Evolutionary conservation across 140 eudicot species (phyloP), one percentile per base, ranked within the genome.

Genomic region (Flaveria floridana): DNA sequence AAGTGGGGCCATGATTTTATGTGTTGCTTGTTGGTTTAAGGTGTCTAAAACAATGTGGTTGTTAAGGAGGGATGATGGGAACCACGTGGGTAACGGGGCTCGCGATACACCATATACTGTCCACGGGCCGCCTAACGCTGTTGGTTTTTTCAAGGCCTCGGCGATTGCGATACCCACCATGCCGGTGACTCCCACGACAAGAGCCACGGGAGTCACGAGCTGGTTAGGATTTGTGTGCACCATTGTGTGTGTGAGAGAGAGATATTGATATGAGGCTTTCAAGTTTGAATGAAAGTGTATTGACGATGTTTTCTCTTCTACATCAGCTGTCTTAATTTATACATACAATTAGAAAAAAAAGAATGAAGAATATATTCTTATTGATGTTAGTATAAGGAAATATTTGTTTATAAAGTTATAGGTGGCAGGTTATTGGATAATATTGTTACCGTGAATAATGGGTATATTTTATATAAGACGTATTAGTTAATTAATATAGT

Each of bases 91-190:
- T 46, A 53, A 25, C 0, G 79, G 28, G 4, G 78, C 41, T 1
- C 82, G 68, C 7, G 85, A 65, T 0, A 65, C 74, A 28, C 81
- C 85, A 8, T 70, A 76, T 70, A 81, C 78, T 1, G 37, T 71
- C 85, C 85, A 81, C 0, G 85, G 85, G 21, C 78, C 85, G 20
- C 81, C 85, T 11, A 39, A 37, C 1, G 75, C 62, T 0, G 48
- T 21, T 16, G 65, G 71, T 16, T 53, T 71, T 14, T 81, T 81
- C 23, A 81, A 71, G 53, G 81, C 65, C 23, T 81, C 81, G 6
- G 81, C 65, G 5, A 81, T 26, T 39, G 70, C 56, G 5, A 81
- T n/a, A 57, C 85, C 85, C n/a, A 19, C 50, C 70, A 64, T 64
- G 70, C 70, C 70, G 70, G 70, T 64, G 25, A 64, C 70, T 12